These are phyloP conservation scores for Skeletonema costatum DNA, from an alignment of 108 stramenopile genomes.

Conservation along the genomic window DNA sequence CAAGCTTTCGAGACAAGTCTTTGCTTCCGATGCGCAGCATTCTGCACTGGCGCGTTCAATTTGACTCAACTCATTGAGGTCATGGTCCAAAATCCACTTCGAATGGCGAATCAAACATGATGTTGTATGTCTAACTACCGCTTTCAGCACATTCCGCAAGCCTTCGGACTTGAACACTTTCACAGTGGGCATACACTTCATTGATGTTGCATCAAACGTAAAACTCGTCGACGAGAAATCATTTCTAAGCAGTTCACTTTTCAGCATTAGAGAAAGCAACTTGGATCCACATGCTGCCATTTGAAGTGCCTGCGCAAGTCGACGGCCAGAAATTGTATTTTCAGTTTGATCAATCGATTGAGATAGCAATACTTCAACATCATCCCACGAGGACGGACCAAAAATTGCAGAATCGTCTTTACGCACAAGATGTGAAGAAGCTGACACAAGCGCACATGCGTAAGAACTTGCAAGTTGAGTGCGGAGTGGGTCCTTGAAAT, in stretches of 20 bases:
- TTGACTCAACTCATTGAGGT: constrained; percentile 8
- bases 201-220: constrained; percentile 11
- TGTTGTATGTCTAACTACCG: constrained; percentile 23
- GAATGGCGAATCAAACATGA: constrained; percentile 37
- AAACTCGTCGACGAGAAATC: constrained; percentile 13
- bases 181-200: constrained; percentile 38
- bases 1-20: constrained; percentile 33
- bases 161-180: constrained; percentile 18
- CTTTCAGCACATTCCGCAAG: constrained; percentile 37
- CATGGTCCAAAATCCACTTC: constrained; percentile 28
- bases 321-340: constrained; percentile 29
- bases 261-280: constrained; percentile 34
- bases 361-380: constrained; percentile 31
- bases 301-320: constrained; percentile 37
- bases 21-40: constrained; percentile 34
- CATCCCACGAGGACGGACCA: constrained; percentile 44
- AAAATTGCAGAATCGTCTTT: constrained; percentile 33
- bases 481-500: constrained; percentile 46
- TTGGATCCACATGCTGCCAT: constrained; percentile 45
- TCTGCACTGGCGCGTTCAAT: constrained; percentile 17
- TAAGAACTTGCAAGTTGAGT: constrained; percentile 45
- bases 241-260: constrained; percentile 21
- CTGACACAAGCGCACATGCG: constrained; percentile 24
- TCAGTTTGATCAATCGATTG: constrained; percentile 41
- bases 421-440: constrained; percentile 28